Evolutionary conservation across 2,329 filamentous ascomycete genomes (phyloP).

Genomic region (Hypoxylon sp.): DNA sequence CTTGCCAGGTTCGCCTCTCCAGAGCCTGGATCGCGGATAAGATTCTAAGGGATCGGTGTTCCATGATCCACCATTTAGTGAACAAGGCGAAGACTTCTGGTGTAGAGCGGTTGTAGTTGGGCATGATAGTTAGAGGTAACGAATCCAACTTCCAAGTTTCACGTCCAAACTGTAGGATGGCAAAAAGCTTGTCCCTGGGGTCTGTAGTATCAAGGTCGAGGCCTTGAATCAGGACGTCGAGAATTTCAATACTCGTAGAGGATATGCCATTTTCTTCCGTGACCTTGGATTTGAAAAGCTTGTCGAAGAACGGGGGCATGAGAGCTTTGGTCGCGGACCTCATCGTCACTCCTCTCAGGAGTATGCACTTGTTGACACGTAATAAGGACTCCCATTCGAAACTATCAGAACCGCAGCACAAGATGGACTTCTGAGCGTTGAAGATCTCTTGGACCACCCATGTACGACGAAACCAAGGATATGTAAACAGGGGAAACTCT

Average conservation of each 20-base stretch:
- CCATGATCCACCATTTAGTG: slow-evolving; percentile 11
- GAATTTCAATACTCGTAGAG: background rate
- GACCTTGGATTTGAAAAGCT: background rate
- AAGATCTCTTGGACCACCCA: slow-evolving; percentile 20
- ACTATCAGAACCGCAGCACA: background rate
- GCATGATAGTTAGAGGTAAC: background rate
- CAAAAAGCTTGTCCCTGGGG: background rate
- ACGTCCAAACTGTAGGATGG: background rate
- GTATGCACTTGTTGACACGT: slow-evolving; percentile 1
- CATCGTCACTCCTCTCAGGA: background rate
- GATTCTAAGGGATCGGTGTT: slow-evolving; percentile 18
- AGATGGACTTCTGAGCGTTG: background rate
- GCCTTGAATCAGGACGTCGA: background rate
- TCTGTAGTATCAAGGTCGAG: background rate
- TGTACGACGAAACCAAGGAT: slow-evolving; percentile 7
- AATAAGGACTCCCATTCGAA: background rate
- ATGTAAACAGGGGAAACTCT: background rate
- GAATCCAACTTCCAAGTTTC: background rate
- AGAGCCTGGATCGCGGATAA: slow-evolving; percentile 11
- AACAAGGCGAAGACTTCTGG: slow-evolving; percentile 2
- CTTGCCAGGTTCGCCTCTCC: background rate
- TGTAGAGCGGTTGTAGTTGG: background rate
- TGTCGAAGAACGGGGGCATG: background rate
- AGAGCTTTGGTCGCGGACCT: background rate
- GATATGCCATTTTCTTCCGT: background rate